A percentile compares a stretch with the other conserved stretches of the same genome.
Conservation (phyloP, 345 rosid genomes). For the Eucalyptus curtisii region DNA sequence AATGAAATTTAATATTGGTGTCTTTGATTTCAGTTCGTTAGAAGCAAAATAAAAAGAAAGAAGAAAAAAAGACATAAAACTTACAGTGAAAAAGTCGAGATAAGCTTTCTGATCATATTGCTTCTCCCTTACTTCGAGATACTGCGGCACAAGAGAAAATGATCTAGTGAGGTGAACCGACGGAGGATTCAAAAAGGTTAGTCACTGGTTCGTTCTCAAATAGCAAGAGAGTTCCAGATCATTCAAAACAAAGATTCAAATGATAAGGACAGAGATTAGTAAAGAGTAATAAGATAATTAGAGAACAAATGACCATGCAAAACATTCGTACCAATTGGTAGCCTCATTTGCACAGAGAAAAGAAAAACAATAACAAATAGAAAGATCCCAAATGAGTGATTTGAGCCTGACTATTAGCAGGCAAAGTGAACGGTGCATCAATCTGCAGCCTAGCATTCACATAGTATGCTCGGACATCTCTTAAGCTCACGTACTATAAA, state of each 20-base stretch:
- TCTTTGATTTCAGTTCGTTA: neutral
- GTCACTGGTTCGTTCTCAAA: neutral
- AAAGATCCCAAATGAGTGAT: neutral
- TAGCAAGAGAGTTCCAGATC: neutral
- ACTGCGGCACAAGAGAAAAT: constrained; percentile 14
- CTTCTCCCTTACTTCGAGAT: constrained; percentile 85
- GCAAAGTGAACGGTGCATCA: neutral
- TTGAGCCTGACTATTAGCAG: neutral
- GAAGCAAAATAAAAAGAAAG: neutral
- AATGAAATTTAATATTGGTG: neutral
- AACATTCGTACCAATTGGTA: neutral
- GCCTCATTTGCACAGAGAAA: neutral
- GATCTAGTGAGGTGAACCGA: neutral
- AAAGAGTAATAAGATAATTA: neutral
- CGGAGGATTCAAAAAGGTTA: neutral
- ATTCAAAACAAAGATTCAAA: neutral
- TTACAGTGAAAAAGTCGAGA: constrained; percentile 73
- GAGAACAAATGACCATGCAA: neutral
- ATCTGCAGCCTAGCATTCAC: neutral
- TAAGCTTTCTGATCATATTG: constrained; percentile 82
- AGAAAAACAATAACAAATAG: neutral
- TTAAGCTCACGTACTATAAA: neutral
- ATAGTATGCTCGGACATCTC: neutral
- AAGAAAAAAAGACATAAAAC: neutral
- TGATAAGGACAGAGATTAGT: neutral